Percentiles rank a stretch among this genome's conserved stretches.
phyloP scores from a whole-genome alignment of 2,329 filamentous ascomycete genomes.

The Pleoardoris graminearum region DNA sequence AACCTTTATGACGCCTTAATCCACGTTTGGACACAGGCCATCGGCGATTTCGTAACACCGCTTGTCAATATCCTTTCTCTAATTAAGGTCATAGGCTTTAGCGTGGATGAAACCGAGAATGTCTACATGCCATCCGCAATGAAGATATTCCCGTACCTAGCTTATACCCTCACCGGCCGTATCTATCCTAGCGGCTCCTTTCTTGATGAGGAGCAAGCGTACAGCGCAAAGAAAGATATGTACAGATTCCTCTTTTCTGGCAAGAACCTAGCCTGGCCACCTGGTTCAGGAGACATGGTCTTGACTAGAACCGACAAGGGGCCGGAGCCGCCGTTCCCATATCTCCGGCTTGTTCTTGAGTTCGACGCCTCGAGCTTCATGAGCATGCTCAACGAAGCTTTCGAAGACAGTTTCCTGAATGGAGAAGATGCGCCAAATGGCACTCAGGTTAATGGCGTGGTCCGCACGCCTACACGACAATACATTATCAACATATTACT shows the following conservation, averaged over 20 bases:
- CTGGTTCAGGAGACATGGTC: slow-evolving; percentile 63
- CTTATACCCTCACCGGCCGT: slow-evolving; percentile 85
- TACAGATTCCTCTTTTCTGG: slow-evolving; percentile 95
- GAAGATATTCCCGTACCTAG: slow-evolving; percentile 94
- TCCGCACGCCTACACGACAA: slow-evolving; percentile 71
- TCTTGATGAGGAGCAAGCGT: slow-evolving; percentile 73
- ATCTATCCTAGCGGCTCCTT: slow-evolving; percentile 84
- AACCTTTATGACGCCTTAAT: slow-evolving; percentile 92
- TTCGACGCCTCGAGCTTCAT: slow-evolving; percentile 92
- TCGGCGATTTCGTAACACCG: slow-evolving; percentile 88
- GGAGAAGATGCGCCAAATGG: slow-evolving; percentile 69
- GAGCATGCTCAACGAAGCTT: slow-evolving; percentile 94
- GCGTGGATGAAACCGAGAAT: slow-evolving; percentile 62
- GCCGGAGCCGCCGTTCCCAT: slow-evolving; percentile 77
- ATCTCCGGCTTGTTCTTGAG: slow-evolving; percentile 79
- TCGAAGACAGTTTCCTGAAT: slow-evolving; percentile 93
- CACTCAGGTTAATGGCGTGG: slow-evolving; percentile 55
- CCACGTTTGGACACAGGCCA: slow-evolving; percentile 93
- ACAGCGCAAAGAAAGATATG: slow-evolving; percentile 79
- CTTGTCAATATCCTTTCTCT: slow-evolving; percentile 79
- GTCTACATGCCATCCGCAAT: slow-evolving; percentile 71
- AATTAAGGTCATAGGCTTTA: slow-evolving; percentile 58
- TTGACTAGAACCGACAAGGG: slow-evolving; percentile 59
- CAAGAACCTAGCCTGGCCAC: slow-evolving; percentile 74
- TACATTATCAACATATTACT: slow-evolving; percentile 89